A percentile compares a stretch with the other conserved stretches of the same genome.
Evolutionary conservation across 1,139 yeast species (phyloP).

Genomic region (Nakaseomyces bracarensis): DNA sequence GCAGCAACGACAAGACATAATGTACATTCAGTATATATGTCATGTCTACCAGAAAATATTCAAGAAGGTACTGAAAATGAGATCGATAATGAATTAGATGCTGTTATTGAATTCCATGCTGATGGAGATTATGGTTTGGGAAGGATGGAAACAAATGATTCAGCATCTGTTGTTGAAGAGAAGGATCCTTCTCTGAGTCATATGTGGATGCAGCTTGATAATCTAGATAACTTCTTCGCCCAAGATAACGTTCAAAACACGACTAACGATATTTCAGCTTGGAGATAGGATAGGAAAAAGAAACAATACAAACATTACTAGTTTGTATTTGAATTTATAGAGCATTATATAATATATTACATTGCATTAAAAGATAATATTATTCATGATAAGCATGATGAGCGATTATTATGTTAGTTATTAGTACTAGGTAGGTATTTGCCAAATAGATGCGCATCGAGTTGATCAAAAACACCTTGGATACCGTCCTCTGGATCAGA

Average conservation of each 20-base stretch:
- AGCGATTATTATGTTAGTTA: background rate
- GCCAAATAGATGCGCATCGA: conserved; percentile 80
- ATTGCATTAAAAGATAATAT: conserved; percentile 1
- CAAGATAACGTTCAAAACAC: conserved; percentile 43
- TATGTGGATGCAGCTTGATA: conserved; percentile 95
- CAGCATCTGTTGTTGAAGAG: conserved; percentile 46
- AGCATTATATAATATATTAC: background rate
- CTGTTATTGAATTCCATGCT: conserved; percentile 61
- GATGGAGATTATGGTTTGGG: conserved; percentile 34
- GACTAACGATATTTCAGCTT: conserved; percentile 12
- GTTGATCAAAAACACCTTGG: conserved; percentile 75
- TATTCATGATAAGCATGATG: too few relatives aligned
- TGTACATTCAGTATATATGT: conserved; percentile 89
- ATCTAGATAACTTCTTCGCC: conserved; percentile 85
- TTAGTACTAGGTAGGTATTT: conserved; percentile 49
- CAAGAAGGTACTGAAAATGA: conserved; percentile 24
- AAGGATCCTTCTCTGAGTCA: conserved; percentile 67
- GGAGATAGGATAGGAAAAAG: background rate
- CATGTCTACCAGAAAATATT: conserved; percentile 43
- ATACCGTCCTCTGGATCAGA: conserved; percentile 25
- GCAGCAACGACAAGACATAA: conserved; percentile 85
- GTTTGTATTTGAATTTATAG: background rate
- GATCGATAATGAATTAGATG: conserved; percentile 42
- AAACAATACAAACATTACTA: background rate
- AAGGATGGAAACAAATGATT: conserved; percentile 31